Conservation (phyloP, 2,329 filamentous ascomycete species). For the Elsinoe australis region DNA sequence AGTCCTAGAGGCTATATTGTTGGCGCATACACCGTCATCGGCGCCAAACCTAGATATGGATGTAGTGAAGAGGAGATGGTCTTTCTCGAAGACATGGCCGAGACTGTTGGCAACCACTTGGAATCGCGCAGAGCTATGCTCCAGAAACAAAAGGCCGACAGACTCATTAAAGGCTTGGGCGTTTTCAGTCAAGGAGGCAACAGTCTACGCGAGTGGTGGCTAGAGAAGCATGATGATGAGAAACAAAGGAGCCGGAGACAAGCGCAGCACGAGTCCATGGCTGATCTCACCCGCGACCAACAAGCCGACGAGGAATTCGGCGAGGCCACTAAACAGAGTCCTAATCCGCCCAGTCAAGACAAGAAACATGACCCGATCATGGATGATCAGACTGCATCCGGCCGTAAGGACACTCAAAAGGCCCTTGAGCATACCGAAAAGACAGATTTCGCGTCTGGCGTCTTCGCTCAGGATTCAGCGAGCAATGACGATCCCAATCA, state of each 20-base stretch:
- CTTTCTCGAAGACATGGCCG: conserved; percentile 51
- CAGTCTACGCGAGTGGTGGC: conserved; percentile 26
- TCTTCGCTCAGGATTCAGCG: too few relatives aligned
- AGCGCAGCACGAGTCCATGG: background rate
- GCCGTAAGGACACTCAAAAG: too few relatives aligned
- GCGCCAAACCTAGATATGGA: conserved; percentile 49
- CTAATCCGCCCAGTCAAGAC: too few relatives aligned
- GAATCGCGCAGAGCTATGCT: conserved; percentile 43
- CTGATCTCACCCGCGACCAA: conserved; percentile 1
- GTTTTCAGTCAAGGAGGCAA: conserved; percentile 33
- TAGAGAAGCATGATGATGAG: conserved; percentile 19
- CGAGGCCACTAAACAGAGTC: conserved; percentile 3
- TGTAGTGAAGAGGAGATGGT: conserved; percentile 44
- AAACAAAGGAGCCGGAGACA: conserved; percentile 8
- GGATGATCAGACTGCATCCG: too few relatives aligned
- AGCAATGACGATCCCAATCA: too few relatives aligned
- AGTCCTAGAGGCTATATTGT: conserved; percentile 50
- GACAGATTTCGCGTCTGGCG: too few relatives aligned
- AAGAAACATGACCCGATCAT: too few relatives aligned
- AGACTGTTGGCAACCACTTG: conserved; percentile 53
- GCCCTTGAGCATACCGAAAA: too few relatives aligned
- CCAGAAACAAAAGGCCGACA: conserved; percentile 47
- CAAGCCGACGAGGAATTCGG: conserved; percentile 23
- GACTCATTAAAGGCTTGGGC: conserved; percentile 47
- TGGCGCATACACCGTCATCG: conserved; percentile 53